These are phyloP conservation scores for Rutstroemia sp. DNA, from an alignment of 2,329 filamentous ascomycete genomes.

Conservation along the genomic window DNA sequence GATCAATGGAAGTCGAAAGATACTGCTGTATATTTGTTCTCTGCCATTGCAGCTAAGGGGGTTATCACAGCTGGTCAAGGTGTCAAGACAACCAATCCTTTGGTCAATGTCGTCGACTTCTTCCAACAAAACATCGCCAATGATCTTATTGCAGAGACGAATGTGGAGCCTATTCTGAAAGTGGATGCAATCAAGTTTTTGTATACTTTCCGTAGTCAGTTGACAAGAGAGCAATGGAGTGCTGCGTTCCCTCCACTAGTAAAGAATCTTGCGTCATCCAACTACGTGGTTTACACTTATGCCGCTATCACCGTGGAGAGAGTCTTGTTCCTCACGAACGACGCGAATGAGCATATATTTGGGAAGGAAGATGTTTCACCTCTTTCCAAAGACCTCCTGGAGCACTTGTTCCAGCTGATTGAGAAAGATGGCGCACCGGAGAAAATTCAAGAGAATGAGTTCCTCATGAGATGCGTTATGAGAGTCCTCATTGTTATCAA, in stretches of 20 bases:
- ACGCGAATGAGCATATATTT: slow-evolving; percentile 70
- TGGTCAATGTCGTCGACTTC: slow-evolving; percentile 86
- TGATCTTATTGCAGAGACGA: slow-evolving; percentile 68
- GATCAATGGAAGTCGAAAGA: slow-evolving; percentile 95
- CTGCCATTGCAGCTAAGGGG: slow-evolving; percentile 89
- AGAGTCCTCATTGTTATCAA: slow-evolving; percentile 90
- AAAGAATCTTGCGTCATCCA: slow-evolving; percentile 79
- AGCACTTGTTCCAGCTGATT: slow-evolving; percentile 86
- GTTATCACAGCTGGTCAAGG: slow-evolving; percentile 80
- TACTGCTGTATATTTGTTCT: slow-evolving; percentile 94
- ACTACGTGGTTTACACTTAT: slow-evolving; percentile 97
- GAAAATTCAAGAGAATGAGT: slow-evolving; percentile 98
- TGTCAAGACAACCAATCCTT: slow-evolving; percentile 81
- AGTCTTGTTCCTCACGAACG: slow-evolving; percentile 75
- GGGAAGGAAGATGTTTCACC: slow-evolving; percentile 70
- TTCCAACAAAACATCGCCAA: slow-evolving; percentile 87
- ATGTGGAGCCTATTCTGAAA: slow-evolving; percentile 77
- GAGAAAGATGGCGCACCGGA: slow-evolving; percentile 76
- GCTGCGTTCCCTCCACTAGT: slow-evolving; percentile 83
- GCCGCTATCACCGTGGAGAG: slow-evolving; percentile 95
- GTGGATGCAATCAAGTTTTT: slow-evolving; percentile 98
- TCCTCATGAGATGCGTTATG: slow-evolving; percentile 98
- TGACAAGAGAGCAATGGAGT: slow-evolving; percentile 88
- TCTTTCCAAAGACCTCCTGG: slow-evolving; percentile 76
- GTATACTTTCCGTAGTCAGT: slow-evolving; percentile 91